Conservation (phyloP, 73 alveolate genomes). For the Paramecium caudatum region DNA sequence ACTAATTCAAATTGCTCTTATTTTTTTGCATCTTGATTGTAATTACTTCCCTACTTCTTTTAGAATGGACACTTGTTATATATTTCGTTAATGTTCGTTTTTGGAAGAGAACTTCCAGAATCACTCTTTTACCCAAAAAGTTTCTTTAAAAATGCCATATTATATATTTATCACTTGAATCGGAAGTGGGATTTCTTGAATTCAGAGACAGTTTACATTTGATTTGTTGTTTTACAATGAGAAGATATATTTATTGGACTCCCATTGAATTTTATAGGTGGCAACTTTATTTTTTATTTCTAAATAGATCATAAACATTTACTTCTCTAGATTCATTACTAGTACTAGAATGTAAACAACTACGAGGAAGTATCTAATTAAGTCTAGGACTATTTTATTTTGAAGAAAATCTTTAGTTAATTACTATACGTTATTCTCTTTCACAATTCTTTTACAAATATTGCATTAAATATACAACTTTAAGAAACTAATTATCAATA, state of each 20-base stretch:
- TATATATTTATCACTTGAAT: no score
- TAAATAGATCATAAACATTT: not conserved
- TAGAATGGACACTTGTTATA: conserved; percentile 52
- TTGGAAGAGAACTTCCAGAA: not conserved
- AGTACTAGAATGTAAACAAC: not conserved
- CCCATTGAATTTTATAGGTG: not conserved
- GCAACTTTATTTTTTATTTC: conserved; percentile 4
- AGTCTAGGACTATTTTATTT: conserved; percentile 11
- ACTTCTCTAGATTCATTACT: conserved; percentile 37
- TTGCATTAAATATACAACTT: not conserved
- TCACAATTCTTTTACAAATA: conserved; percentile 3
- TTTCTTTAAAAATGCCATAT: conserved; percentile 53
- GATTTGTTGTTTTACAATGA: not conserved
- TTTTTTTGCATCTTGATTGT: conserved; percentile 23
- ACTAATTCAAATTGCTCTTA: conserved; percentile 60
- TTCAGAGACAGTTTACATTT: not conserved
- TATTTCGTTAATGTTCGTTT: conserved; percentile 49
- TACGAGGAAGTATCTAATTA: not conserved
- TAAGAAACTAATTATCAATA: not conserved
- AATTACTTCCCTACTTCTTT: conserved; percentile 1
- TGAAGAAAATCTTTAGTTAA: not conserved
- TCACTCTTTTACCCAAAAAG: not conserved
- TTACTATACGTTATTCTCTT: not conserved
- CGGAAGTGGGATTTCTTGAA: conserved; percentile 1
- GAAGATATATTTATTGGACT: not conserved